Percentiles rank a stretch among this genome's conserved stretches.
These are phyloP conservation scores for Selaginella tamariscina DNA, from an alignment of 75 land plant species.

Conservation along the genomic window DNA sequence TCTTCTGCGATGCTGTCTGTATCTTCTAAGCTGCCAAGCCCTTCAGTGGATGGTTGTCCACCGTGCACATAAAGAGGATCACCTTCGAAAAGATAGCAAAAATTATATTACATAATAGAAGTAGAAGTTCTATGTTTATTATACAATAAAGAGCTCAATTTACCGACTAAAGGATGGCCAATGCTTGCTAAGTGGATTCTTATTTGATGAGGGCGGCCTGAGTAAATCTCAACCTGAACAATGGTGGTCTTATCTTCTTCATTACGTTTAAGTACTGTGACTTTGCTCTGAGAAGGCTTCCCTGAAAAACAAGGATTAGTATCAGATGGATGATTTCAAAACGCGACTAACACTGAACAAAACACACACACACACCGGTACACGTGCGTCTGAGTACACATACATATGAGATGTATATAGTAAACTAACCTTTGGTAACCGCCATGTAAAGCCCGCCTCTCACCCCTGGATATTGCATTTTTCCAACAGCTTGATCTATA, in stretches of 20 bases:
- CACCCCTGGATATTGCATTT: slow-evolving; percentile 65
- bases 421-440: slow-evolving; percentile 40
- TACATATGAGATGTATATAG: background rate
- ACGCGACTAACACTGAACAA: too few relatives aligned
- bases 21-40: slow-evolving; percentile 9
- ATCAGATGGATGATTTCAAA: too few relatives aligned
- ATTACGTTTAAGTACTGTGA: slow-evolving; percentile 56
- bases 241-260: slow-evolving; percentile 31
- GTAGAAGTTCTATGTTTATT: too few relatives aligned
- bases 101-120: too few relatives aligned
- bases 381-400: background rate
- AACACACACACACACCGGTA: too few relatives aligned
- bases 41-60: slow-evolving; percentile 39
- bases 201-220: slow-evolving; percentile 95
- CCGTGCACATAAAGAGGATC: slow-evolving; percentile 76
- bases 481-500: slow-evolving; percentile 67
- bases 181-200: slow-evolving; percentile 76
- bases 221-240: slow-evolving; percentile 82
- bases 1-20: slow-evolving; percentile 43
- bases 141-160: too few relatives aligned
- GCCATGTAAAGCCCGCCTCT: slow-evolving; percentile 81
- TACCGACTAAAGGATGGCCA: slow-evolving; percentile 84
- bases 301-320: slow-evolving; percentile 35
- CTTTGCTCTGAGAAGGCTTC: slow-evolving; percentile 79
- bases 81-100: too few relatives aligned